Evolutionary conservation across 352 stramenopile species (phyloP).

Genomic region (Globisporangium irregulare): DNA sequence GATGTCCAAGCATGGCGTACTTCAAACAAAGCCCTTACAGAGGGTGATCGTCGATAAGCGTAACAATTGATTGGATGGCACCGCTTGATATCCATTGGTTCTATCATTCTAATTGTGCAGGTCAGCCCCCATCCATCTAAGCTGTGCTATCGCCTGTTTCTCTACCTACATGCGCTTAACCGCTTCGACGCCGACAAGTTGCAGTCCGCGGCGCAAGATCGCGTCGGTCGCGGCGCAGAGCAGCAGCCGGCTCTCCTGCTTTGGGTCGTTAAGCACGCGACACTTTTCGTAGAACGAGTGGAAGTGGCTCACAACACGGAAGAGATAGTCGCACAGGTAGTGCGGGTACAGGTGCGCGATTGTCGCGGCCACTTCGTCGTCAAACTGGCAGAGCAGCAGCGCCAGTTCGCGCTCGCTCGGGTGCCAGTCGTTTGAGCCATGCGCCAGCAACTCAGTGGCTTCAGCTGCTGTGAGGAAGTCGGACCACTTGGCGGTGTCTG

Average conservation of each 20-base stretch:
- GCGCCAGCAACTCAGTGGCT: slow-evolving; percentile 32
- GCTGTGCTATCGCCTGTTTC: neutral
- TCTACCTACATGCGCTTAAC: slow-evolving; percentile 69
- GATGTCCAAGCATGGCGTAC: neutral
- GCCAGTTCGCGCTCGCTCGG: slow-evolving; percentile 62
- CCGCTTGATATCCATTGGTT: neutral
- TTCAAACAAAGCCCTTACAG: neutral
- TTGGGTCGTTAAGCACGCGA: slow-evolving; percentile 59
- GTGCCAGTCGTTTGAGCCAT: slow-evolving; percentile 57
- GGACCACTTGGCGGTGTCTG: slow-evolving; percentile 25
- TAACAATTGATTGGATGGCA: neutral
- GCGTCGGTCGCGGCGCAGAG: slow-evolving; percentile 74
- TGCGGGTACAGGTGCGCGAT: slow-evolving; percentile 68
- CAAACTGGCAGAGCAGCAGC: slow-evolving; percentile 75
- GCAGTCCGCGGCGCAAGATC: slow-evolving; percentile 60
- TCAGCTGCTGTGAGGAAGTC: slow-evolving; percentile 27
- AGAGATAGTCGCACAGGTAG: slow-evolving; percentile 81
- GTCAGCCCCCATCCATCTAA: too few relatives aligned
- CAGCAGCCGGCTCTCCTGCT: slow-evolving; percentile 63
- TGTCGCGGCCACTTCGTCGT: slow-evolving; percentile 62
- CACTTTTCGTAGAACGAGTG: slow-evolving; percentile 84
- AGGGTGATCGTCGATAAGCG: neutral
- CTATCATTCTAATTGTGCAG: neutral
- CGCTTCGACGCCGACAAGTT: slow-evolving; percentile 63
- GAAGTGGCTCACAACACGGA: slow-evolving; percentile 73